Evolutionary conservation across 2,329 filamentous ascomycete species (phyloP).

Genomic region (Colletotrichum tropicale): DNA sequence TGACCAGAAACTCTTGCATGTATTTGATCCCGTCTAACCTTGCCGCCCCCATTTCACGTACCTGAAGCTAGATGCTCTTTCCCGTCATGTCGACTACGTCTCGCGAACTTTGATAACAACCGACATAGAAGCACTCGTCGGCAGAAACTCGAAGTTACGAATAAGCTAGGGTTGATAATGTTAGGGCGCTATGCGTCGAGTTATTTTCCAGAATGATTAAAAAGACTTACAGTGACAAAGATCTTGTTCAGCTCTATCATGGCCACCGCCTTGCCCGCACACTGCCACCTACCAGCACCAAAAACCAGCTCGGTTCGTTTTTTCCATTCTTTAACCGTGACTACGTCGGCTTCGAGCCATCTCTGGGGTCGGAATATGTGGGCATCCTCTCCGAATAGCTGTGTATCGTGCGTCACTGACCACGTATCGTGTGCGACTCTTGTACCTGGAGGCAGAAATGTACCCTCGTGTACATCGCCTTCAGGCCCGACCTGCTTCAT

Average conservation of each 20-base stretch:
- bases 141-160: not conserved
- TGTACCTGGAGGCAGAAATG: constrained; percentile 38
- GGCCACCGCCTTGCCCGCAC: constrained; percentile 50
- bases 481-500: constrained; percentile 52
- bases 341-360: constrained; percentile 45
- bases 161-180: not conserved
- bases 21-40: not conserved
- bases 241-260: constrained; percentile 48
- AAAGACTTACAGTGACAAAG: constrained; percentile 40
- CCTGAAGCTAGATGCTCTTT: not conserved
- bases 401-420: constrained; percentile 40
- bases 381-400: constrained; percentile 48
- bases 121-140: not conserved
- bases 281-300: constrained; percentile 44
- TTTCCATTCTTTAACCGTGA: constrained; percentile 28
- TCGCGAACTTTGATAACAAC: not conserved
- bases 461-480: constrained; percentile 39
- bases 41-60: not conserved
- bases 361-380: constrained; percentile 51
- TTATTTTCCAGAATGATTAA: not conserved
- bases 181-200: not conserved
- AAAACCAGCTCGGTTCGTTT: constrained; percentile 47
- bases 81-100: not conserved
- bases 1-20: not conserved
- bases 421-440: constrained; percentile 46